phyloP scores from a whole-genome alignment of 371 early-diverging fungal genomes.

The Agmasoma carcini region DNA sequence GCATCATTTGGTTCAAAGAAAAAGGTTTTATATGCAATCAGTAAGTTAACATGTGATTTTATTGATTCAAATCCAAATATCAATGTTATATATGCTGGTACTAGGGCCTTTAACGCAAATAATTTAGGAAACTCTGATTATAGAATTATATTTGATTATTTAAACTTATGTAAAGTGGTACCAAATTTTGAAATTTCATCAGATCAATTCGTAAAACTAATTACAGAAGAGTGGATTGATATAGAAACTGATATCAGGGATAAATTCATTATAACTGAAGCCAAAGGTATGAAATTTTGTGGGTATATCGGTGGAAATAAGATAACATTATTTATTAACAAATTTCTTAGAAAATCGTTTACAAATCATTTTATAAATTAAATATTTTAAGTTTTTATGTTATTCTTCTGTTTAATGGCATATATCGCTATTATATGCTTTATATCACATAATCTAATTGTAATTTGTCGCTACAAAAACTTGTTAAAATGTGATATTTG shows the following conservation, averaged over 20 bases:
- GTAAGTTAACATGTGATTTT: neutral
- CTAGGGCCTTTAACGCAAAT: slow-evolving; percentile 8
- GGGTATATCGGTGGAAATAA: slow-evolving; percentile 4
- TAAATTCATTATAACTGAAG: slow-evolving; percentile 7
- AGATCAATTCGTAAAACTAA: slow-evolving; percentile 10
- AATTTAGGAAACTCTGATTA: slow-evolving; percentile 7
- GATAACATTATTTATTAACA: slow-evolving; percentile 12
- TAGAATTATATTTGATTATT: slow-evolving; percentile 22
- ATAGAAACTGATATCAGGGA: slow-evolving; percentile 3
- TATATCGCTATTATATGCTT: too few relatives aligned
- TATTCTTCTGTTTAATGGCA: too few relatives aligned
- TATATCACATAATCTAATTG: too few relatives aligned
- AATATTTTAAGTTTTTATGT: too few relatives aligned
- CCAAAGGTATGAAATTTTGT: slow-evolving; percentile 3
- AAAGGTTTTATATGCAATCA: slow-evolving; percentile 7
- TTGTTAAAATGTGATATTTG: slow-evolving; percentile 4
- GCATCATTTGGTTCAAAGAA: too few relatives aligned
- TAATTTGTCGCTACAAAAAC: too few relatives aligned
- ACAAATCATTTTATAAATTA: slow-evolving; percentile 4
- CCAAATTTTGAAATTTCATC: neutral
- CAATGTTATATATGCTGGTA: slow-evolving; percentile 27
- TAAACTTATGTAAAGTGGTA: neutral
- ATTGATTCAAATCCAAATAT: slow-evolving; percentile 19
- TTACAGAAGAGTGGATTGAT: slow-evolving; percentile 2
- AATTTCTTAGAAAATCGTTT: slow-evolving; percentile 20